A percentile compares a stretch with the other conserved stretches of the same genome.
Conservation (phyloP, 176 grass and related monocot species). For the Paspalum vaginatum region DNA sequence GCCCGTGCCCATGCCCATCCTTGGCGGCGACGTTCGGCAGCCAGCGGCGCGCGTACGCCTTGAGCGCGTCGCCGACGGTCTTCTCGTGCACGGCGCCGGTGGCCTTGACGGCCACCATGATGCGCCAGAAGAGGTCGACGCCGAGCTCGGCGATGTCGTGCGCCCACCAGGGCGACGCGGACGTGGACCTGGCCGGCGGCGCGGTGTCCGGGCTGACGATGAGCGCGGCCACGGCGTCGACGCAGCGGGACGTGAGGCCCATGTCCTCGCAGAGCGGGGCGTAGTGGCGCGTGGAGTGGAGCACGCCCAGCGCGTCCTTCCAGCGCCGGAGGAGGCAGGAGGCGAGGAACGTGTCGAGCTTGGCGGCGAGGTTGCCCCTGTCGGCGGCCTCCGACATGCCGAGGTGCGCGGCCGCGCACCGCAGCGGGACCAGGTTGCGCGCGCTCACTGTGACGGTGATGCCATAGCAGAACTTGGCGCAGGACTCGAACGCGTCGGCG, state of each 20-base stretch:
- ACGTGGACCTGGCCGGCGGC: slow-evolving; percentile 23
- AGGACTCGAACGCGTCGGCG: slow-evolving; percentile 80
- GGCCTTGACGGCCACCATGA: slow-evolving; percentile 90
- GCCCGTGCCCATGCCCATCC: slow-evolving; percentile 19
- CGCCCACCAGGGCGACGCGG: slow-evolving; percentile 67
- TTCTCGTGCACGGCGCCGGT: slow-evolving; percentile 65
- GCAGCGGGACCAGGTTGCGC: slow-evolving; percentile 70
- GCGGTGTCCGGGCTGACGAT: slow-evolving; percentile 47
- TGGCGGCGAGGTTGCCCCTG: slow-evolving; percentile 72
- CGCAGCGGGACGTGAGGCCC: slow-evolving; percentile 71
- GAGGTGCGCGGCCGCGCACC: slow-evolving; percentile 83
- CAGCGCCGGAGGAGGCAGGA: slow-evolving; percentile 92
- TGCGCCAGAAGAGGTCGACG: slow-evolving; percentile 89
- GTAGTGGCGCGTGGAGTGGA: slow-evolving; percentile 68
- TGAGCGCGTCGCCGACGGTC: slow-evolving; percentile 75
- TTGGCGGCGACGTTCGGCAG: slow-evolving; percentile 55
- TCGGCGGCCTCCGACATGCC: slow-evolving; percentile 89
- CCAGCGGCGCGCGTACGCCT: slow-evolving; percentile 68
- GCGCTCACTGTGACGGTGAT: slow-evolving; percentile 88
- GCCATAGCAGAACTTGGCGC: slow-evolving; percentile 96
- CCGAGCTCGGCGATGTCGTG: slow-evolving; percentile 76
- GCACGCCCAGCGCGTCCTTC: slow-evolving; percentile 80
- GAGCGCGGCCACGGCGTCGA: slow-evolving; percentile 67
- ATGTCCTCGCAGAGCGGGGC: slow-evolving; percentile 69
- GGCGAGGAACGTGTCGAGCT: slow-evolving; percentile 82